Conservation (phyloP, 2,329 filamentous ascomycete species). For the Emericellopsis cladophorae region DNA sequence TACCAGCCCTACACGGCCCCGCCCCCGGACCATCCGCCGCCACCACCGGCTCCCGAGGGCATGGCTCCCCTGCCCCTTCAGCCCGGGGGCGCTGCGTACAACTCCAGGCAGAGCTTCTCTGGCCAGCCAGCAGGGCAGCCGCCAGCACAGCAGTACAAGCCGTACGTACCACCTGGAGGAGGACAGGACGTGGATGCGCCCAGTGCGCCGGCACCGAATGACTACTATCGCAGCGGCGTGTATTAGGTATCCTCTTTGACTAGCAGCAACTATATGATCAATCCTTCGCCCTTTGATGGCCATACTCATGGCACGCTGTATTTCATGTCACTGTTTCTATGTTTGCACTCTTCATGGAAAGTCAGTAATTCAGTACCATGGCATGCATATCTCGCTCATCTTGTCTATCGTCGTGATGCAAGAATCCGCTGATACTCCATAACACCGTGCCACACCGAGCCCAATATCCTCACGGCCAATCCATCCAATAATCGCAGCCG, state of each 20-base stretch:
- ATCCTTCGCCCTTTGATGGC: no score
- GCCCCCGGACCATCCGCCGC: constrained; percentile 11
- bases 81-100: constrained; percentile 29
- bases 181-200: constrained; percentile 18
- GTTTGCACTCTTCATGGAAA: no score
- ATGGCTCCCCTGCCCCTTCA: constrained; percentile 31
- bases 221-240: constrained; percentile 37
- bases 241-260: constrained; percentile 7
- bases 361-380: no score
- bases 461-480: no score
- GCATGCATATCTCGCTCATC: no score
- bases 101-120: constrained; percentile 36
- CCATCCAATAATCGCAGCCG: no score
- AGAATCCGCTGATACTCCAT: no score
- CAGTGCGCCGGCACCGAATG: constrained; percentile 37
- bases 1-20: constrained; percentile 27
- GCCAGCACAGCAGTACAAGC: constrained; percentile 37
- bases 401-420: no score
- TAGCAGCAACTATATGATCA: no score
- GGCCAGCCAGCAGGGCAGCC: constrained; percentile 20
- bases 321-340: no score
- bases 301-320: no score
- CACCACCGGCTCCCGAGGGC: constrained; percentile 26
- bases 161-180: constrained; percentile 38
- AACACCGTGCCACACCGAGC: no score